Evolutionary conservation across 2,329 filamentous ascomycete species (phyloP).

Genomic region (Cordyceps militaris): DNA sequence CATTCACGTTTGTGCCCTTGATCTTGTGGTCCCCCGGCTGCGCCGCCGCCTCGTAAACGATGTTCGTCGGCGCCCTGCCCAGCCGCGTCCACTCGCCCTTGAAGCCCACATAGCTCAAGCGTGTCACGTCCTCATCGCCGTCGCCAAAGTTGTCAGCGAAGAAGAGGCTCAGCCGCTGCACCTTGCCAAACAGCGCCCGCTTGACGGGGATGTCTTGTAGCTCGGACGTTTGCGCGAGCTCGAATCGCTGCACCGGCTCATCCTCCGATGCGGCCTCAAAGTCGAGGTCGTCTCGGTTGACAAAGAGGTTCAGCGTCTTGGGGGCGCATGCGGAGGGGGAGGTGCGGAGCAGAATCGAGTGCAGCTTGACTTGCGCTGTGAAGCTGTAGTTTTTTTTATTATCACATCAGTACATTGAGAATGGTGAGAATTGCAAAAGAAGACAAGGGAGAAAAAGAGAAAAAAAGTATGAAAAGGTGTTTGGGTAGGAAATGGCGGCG

Average conservation of each 20-base stretch:
- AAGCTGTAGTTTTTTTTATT: constrained; percentile 51
- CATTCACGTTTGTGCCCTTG: constrained; percentile 48
- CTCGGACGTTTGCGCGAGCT: constrained; percentile 70
- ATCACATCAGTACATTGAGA: too few relatives aligned
- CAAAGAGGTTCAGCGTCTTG: constrained; percentile 75
- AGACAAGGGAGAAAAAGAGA: too few relatives aligned
- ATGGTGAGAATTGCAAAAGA: too few relatives aligned
- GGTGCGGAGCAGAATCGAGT: constrained; percentile 79
- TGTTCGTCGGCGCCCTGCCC: constrained; percentile 63
- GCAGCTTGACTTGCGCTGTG: constrained; percentile 86
- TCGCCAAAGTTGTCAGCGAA: constrained; percentile 85
- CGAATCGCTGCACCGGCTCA: constrained; percentile 65
- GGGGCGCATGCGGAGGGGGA: constrained; percentile 65
- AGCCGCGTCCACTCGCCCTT: constrained; percentile 89
- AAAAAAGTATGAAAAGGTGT: not conserved
- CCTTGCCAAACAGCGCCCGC: constrained; percentile 80
- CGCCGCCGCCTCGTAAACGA: constrained; percentile 88
- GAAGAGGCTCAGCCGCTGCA: constrained; percentile 77
- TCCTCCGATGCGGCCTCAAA: constrained; percentile 68
- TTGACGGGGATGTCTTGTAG: constrained; percentile 84
- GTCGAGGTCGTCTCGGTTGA: constrained; percentile 82
- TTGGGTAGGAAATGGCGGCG: not conserved
- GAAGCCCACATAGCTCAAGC: constrained; percentile 80
- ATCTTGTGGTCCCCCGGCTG: constrained; percentile 81
- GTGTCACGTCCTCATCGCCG: constrained; percentile 72